Evolutionary conservation across 257 asterid genomes (phyloP).

Genomic region (Solanum tacnaense): DNA sequence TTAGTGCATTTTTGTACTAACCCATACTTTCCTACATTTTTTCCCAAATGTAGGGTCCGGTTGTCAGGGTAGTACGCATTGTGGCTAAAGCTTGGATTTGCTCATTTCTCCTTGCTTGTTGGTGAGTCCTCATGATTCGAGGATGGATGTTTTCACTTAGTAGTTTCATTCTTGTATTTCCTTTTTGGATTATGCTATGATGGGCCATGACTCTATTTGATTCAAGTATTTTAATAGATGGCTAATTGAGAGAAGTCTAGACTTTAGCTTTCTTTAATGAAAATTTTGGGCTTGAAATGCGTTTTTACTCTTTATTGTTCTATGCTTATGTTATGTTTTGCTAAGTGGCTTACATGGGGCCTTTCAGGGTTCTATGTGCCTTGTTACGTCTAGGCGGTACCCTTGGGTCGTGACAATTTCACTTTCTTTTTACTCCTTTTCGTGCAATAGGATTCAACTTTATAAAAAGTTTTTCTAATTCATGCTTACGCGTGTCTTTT

Average conservation of each 20-base stretch:
- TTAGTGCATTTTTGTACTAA: not conserved
- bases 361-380: not conserved
- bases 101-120: not conserved
- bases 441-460: not conserved
- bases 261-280: not conserved
- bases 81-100: not conserved
- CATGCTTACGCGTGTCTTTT: not conserved
- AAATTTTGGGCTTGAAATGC: not conserved
- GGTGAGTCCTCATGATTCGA: not conserved
- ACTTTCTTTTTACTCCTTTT: no score
- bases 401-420: not conserved
- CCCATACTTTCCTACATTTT: no score
- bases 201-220: not conserved
- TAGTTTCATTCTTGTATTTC: not conserved
- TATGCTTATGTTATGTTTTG: not conserved
- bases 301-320: not conserved
- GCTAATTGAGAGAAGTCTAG: not conserved
- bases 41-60: not conserved
- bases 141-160: not conserved
- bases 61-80: not conserved
- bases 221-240: not conserved
- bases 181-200: not conserved
- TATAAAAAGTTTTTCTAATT: not conserved
- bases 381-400: not conserved
- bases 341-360: not conserved